Conservation (phyloP, 805 yeast genomes). For the Grigorovia yakushimaensis region DNA sequence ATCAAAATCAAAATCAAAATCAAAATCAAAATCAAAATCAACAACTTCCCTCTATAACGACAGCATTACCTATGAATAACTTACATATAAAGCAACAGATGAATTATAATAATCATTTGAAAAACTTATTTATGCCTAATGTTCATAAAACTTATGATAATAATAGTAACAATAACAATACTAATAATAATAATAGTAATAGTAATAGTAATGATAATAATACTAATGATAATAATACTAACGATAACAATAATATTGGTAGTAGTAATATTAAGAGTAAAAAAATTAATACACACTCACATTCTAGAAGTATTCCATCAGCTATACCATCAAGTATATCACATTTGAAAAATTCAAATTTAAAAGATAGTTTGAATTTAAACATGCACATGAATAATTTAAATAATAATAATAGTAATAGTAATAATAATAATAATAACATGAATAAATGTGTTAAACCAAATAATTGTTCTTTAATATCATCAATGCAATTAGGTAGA, state of each 20-base stretch:
- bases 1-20: neutral
- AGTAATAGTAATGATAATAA: neutral
- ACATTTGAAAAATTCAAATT: neutral
- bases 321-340: neutral
- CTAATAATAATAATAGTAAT: neutral
- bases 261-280: neutral
- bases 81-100: neutral
- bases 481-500: constrained; percentile 16
- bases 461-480: constrained; percentile 10
- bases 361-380: neutral
- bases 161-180: neutral
- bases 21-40: neutral
- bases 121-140: neutral
- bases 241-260: too few relatives aligned
- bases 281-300: neutral
- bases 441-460: constrained; percentile 13
- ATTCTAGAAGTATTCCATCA: neutral
- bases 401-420: neutral
- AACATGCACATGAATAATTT: neutral
- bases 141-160: neutral
- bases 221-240: neutral
- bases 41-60: neutral
- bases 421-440: neutral
- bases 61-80: neutral
- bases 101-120: neutral